phyloP scores from a whole-genome alignment of 345 rosid genomes.

The Melastoma malabathricum region DNA sequence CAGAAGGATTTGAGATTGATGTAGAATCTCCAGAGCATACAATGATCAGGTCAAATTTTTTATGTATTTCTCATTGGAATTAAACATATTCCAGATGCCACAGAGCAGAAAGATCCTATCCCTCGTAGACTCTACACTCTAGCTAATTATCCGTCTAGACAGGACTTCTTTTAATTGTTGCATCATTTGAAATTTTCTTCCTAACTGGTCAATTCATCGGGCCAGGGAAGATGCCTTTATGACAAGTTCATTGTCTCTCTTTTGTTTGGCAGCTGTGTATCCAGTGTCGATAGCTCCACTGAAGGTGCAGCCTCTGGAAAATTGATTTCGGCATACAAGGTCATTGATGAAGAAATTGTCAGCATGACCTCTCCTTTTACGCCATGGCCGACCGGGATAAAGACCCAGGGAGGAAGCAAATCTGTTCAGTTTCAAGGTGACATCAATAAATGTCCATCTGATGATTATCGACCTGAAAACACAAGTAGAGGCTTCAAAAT shows the following conservation, averaged over 20 bases:
- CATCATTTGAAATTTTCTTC: too few relatives aligned
- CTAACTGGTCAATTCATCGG: too few relatives aligned
- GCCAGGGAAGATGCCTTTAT: too few relatives aligned
- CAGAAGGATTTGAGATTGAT: slow-evolving; percentile 23
- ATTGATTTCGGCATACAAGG: slow-evolving; percentile 12
- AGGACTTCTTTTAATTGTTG: too few relatives aligned
- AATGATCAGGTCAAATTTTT: slow-evolving; percentile 47
- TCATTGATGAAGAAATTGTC: slow-evolving; percentile 8
- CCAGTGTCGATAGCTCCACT: slow-evolving; percentile 23
- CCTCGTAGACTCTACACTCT: not conserved
- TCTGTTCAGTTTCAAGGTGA: slow-evolving; percentile 47
- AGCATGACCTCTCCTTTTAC: slow-evolving; percentile 9
- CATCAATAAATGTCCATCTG: slow-evolving; percentile 25
- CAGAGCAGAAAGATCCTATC: not conserved
- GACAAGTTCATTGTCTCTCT: not conserved
- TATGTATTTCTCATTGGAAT: not conserved
- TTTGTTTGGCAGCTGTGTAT: slow-evolving; percentile 35
- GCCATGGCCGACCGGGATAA: slow-evolving; percentile 17
- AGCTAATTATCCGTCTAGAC: not conserved
- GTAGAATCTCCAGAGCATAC: slow-evolving; percentile 39
- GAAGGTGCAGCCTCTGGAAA: slow-evolving; percentile 20
- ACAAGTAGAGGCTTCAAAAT: slow-evolving; percentile 19
- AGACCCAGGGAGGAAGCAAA: slow-evolving; percentile 27
- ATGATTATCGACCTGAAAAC: slow-evolving; percentile 24
- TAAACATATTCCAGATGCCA: not conserved